These are phyloP conservation scores for Filosporella fistucella DNA, from an alignment of 495 filamentous ascomycete species.

Conservation along the genomic window DNA sequence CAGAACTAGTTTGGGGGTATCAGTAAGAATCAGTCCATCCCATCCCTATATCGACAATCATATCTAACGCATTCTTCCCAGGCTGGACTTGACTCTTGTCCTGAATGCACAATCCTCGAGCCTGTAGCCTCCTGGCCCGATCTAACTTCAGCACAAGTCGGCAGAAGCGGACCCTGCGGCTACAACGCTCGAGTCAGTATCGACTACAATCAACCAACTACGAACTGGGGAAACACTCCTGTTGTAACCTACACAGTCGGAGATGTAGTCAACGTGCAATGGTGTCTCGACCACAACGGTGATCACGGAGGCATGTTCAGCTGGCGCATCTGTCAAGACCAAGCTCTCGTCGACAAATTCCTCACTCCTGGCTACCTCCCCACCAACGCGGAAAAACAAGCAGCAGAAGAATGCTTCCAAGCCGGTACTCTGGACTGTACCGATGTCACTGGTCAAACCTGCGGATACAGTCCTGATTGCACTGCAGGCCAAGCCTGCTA, in stretches of 20 bases:
- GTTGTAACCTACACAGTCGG: background rate
- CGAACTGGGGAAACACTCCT: slow-evolving; percentile 1
- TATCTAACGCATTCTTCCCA: background rate
- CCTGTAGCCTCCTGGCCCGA: background rate
- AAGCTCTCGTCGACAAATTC: background rate
- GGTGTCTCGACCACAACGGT: slow-evolving; percentile 1
- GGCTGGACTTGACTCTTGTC: background rate
- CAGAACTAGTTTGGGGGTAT: background rate
- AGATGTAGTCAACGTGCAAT: background rate
- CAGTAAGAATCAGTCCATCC: background rate
- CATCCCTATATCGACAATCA: background rate
- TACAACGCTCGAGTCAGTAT: slow-evolving; percentile 4
- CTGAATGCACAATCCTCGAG: slow-evolving; percentile 1
- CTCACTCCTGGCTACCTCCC: background rate
- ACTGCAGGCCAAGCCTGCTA: background rate
- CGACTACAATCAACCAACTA: background rate
- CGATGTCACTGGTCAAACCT: background rate
- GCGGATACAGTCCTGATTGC: background rate
- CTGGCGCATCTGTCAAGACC: background rate
- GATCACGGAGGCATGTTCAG: slow-evolving; percentile 2
- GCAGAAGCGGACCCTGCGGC: background rate
- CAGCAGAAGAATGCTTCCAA: background rate
- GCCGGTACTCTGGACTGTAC: background rate
- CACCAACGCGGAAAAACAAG: background rate
- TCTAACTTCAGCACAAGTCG: background rate